These are phyloP conservation scores for Penicillium lividum DNA, from an alignment of 495 filamentous ascomycete genomes.

Conservation along the genomic window DNA sequence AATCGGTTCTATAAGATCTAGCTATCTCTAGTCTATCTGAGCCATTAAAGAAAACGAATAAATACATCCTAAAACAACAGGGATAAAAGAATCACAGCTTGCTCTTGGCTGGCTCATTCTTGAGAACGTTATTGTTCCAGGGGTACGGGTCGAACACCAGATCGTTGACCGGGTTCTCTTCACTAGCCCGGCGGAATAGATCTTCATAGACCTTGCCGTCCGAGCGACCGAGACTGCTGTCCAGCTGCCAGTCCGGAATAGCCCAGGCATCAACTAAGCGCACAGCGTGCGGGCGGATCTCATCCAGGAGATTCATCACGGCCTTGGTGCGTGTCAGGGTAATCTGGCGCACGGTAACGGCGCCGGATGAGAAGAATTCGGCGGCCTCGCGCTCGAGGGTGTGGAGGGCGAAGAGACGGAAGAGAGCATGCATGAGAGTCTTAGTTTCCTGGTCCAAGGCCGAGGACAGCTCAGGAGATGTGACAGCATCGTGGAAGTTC, in stretches of 20 bases:
- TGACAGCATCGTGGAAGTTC: slow-evolving; percentile 70
- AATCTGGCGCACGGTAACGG: slow-evolving; percentile 65
- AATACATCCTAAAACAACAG: background rate
- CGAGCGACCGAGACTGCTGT: slow-evolving; percentile 61
- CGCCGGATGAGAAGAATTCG: slow-evolving; percentile 66
- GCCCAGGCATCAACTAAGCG: slow-evolving; percentile 66
- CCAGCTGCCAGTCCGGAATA: slow-evolving; percentile 70
- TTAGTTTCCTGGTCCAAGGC: slow-evolving; percentile 56
- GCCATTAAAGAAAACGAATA: slow-evolving; percentile 5
- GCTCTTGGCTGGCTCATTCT: slow-evolving; percentile 46
- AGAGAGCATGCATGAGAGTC: slow-evolving; percentile 59
- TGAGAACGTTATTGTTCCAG: slow-evolving; percentile 57
- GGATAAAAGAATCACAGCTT: slow-evolving; percentile 33
- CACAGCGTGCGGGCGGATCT: slow-evolving; percentile 68
- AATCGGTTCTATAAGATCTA: slow-evolving; percentile 1
- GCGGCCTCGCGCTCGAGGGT: slow-evolving; percentile 64
- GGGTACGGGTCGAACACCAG: slow-evolving; percentile 69
- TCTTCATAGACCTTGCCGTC: slow-evolving; percentile 72
- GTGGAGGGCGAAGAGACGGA: slow-evolving; percentile 64
- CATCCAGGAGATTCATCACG: slow-evolving; percentile 64
- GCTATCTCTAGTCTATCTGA: slow-evolving; percentile 4
- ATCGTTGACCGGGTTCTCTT: slow-evolving; percentile 68
- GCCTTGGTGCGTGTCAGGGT: slow-evolving; percentile 58
- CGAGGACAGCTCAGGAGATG: slow-evolving; percentile 41
- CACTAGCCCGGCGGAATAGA: slow-evolving; percentile 63